These are phyloP conservation scores for Fusarium annulatum DNA, from an alignment of 2,329 filamentous ascomycete species.

Conservation along the genomic window DNA sequence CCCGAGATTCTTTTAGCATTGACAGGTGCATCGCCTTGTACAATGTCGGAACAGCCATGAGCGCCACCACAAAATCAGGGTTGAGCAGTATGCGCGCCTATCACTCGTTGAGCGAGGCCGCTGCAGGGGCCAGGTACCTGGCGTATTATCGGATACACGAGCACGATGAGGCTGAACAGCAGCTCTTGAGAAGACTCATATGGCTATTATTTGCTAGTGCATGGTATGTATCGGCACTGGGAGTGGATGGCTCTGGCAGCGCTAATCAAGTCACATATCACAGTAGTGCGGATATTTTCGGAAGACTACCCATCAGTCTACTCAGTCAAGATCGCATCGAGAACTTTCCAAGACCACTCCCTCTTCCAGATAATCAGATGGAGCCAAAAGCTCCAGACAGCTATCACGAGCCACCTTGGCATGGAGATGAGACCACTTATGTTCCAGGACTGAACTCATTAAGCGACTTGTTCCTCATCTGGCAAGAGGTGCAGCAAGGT, in stretches of 20 bases:
- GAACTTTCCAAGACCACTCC: constrained; percentile 39
- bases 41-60: constrained; percentile 46
- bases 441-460: constrained; percentile 50
- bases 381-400: constrained; percentile 25
- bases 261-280: not conserved
- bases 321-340: constrained; percentile 39
- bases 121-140: constrained; percentile 47
- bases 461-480: constrained; percentile 49
- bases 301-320: constrained; percentile 42
- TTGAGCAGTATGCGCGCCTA: constrained; percentile 36
- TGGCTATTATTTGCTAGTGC: constrained; percentile 50
- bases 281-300: constrained; percentile 47
- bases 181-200: constrained; percentile 50
- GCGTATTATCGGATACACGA: constrained; percentile 43
- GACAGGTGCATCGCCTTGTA: constrained; percentile 53
- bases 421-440: constrained; percentile 49
- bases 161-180: constrained; percentile 42
- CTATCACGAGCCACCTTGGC: constrained; percentile 41
- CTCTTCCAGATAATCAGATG: constrained; percentile 48
- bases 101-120: constrained; percentile 41
- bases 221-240: constrained; percentile 32
- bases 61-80: constrained; percentile 18
- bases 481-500: constrained; percentile 46
- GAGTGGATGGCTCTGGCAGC: not conserved
- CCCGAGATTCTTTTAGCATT: constrained; percentile 40